Percentiles rank a stretch among this genome's conserved stretches.
These are phyloP conservation scores for Herpetomonas tarakana DNA, from an alignment of 208 protist genomes.

Conservation along the genomic window DNA sequence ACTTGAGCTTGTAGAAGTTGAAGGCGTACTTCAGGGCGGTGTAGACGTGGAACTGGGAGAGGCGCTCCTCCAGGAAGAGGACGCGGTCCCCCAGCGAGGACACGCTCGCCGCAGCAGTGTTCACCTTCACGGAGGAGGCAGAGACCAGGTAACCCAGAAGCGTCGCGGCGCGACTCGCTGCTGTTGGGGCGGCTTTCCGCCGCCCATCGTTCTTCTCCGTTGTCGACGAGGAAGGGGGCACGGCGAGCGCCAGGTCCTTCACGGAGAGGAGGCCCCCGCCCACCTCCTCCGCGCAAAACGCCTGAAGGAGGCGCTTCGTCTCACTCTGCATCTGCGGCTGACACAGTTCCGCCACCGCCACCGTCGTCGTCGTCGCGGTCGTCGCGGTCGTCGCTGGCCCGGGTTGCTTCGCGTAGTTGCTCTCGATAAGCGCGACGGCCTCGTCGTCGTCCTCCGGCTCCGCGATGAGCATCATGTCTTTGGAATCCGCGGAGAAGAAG, in stretches of 20 bases:
- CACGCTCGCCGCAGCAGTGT: neutral
- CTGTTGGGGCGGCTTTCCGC: neutral
- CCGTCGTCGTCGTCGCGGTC: neutral
- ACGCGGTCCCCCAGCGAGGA: neutral
- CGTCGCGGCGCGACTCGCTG: neutral
- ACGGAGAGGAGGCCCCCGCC: neutral
- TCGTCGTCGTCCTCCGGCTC: neutral
- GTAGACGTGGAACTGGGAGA: neutral
- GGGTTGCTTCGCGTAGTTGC: neutral
- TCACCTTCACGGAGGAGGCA: neutral
- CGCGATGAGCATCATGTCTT: neutral
- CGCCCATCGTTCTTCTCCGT: too few relatives aligned
- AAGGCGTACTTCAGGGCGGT: neutral
- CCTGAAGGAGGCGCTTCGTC: neutral
- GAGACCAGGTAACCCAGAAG: neutral
- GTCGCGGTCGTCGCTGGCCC: neutral
- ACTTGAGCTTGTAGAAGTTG: slow-evolving; percentile 1
- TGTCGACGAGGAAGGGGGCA: too few relatives aligned
- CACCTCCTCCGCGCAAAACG: neutral
- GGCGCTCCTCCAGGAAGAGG: slow-evolving; percentile 1
- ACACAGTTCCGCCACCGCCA: neutral
- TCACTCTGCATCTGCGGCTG: neutral
- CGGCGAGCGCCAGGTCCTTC: neutral
- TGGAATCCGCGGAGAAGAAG: neutral
- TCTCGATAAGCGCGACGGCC: neutral